These are phyloP conservation scores for Voacanga thouarsii DNA, from an alignment of 257 asterid genomes.

Conservation along the genomic window DNA sequence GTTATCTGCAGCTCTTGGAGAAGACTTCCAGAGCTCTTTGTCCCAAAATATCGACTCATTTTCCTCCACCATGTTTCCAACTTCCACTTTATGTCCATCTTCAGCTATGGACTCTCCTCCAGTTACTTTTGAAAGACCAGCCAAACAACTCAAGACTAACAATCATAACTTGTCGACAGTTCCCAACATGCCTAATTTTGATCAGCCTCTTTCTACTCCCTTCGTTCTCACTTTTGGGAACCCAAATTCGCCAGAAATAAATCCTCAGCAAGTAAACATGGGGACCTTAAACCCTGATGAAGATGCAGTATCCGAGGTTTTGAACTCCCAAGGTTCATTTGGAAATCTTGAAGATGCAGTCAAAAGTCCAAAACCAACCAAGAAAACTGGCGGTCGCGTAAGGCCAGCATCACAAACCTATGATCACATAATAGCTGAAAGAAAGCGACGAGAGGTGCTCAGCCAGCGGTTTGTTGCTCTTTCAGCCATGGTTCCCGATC, in stretches of 20 bases:
- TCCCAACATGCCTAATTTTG: not conserved
- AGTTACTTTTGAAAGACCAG: not conserved
- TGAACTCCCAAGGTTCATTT: slow-evolving; percentile 5
- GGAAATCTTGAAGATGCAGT: not conserved
- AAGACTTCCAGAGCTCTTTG: not conserved
- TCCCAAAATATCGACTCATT: not conserved
- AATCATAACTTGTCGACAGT: not conserved
- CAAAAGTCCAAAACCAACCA: slow-evolving; percentile 1
- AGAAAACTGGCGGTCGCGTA: slow-evolving; percentile 22
- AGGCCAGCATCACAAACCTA: slow-evolving; percentile 45
- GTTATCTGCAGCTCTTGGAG: slow-evolving; percentile 1
- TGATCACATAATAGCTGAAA: slow-evolving; percentile 43
- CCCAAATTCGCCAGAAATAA: slow-evolving; percentile 8
- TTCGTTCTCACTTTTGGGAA: slow-evolving; percentile 17
- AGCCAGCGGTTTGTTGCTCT: slow-evolving; percentile 39
- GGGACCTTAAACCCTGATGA: slow-evolving; percentile 10
- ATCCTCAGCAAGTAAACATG: not conserved
- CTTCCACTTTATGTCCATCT: slow-evolving; percentile 2
- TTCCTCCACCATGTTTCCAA: not conserved
- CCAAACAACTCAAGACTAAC: slow-evolving; percentile 3
- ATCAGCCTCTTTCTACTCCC: slow-evolving; percentile 13
- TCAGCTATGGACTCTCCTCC: not conserved
- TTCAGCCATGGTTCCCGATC: slow-evolving; percentile 44
- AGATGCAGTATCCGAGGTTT: slow-evolving; percentile 14
- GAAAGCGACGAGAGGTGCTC: slow-evolving; percentile 43